phyloP scores from a whole-genome alignment of 1,139 yeast genomes.

The Pichia sp. region DNA sequence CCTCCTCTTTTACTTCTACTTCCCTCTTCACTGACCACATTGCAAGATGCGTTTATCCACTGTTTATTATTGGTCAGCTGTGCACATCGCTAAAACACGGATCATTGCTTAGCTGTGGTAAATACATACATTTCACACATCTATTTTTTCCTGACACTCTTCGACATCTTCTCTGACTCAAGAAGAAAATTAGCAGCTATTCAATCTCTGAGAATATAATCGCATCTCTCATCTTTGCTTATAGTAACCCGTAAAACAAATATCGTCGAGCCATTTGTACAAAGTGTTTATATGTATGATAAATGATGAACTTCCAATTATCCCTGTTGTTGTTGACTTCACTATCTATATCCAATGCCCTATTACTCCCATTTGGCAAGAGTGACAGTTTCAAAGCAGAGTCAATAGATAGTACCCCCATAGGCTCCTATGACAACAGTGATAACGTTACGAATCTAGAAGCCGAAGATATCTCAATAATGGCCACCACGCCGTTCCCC shows the following conservation, averaged over 20 bases:
- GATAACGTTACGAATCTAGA: not conserved
- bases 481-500: slow-evolving; percentile 46
- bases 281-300: not conserved
- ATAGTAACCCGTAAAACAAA: not conserved
- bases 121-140: not conserved
- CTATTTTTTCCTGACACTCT: not conserved
- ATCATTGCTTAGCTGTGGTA: not conserved
- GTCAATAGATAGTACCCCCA: not conserved
- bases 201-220: not conserved
- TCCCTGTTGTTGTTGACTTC: not conserved
- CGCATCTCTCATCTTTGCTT: not conserved
- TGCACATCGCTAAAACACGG: not conserved
- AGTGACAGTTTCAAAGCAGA: not conserved
- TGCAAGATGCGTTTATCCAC: not conserved
- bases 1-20: not conserved
- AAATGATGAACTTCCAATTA: not conserved
- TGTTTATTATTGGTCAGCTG: not conserved
- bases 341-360: not conserved
- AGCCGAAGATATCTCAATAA: not conserved
- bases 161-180: not conserved
- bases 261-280: not conserved
- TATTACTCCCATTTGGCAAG: not conserved
- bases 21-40: not conserved
- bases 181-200: not conserved
- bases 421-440: not conserved